Evolutionary conservation across 2,329 filamentous ascomycete species (phyloP).

Genomic region (Pseudocercospora fijiensis): DNA sequence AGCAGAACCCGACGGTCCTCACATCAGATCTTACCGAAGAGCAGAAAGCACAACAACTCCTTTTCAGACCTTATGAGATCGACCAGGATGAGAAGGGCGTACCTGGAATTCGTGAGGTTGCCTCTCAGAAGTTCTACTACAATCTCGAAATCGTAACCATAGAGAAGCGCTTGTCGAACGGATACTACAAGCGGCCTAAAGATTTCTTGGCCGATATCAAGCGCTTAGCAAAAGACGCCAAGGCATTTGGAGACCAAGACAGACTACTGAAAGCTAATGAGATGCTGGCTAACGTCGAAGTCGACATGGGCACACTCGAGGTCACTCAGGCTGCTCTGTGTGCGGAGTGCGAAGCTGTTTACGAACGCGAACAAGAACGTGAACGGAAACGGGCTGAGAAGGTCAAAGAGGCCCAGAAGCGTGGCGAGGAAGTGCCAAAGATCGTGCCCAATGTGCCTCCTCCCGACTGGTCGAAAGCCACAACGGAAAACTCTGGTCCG

Average conservation of each 20-base stretch:
- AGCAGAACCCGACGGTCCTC: conserved; percentile 69
- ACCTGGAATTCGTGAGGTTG: conserved; percentile 70
- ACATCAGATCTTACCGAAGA: conserved; percentile 60
- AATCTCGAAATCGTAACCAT: conserved; percentile 92
- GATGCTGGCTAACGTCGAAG: conserved; percentile 87
- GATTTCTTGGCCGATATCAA: conserved; percentile 90
- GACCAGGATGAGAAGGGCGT: conserved; percentile 76
- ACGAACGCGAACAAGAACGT: conserved; percentile 68
- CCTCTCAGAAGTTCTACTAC: conserved; percentile 84
- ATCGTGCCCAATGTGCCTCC: conserved; percentile 44
- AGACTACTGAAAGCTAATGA: conserved; percentile 85
- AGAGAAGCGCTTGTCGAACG: conserved; percentile 93
- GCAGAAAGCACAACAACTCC: conserved; percentile 53
- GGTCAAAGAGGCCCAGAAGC: conserved; percentile 61
- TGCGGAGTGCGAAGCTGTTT: conserved; percentile 77
- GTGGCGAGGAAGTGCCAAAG: conserved; percentile 54
- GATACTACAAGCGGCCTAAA: conserved; percentile 86
- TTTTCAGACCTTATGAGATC: conserved; percentile 73
- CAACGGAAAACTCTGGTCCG: conserved; percentile 47
- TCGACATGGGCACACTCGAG: conserved; percentile 80
- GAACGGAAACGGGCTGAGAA: conserved; percentile 49
- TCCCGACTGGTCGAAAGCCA: conserved; percentile 44
- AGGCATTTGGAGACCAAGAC: conserved; percentile 77
- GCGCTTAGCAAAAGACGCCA: conserved; percentile 79
- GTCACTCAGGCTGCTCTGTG: conserved; percentile 61